Conservation (phyloP, 208 protist species). For the Eutreptiella sp. region DNA sequence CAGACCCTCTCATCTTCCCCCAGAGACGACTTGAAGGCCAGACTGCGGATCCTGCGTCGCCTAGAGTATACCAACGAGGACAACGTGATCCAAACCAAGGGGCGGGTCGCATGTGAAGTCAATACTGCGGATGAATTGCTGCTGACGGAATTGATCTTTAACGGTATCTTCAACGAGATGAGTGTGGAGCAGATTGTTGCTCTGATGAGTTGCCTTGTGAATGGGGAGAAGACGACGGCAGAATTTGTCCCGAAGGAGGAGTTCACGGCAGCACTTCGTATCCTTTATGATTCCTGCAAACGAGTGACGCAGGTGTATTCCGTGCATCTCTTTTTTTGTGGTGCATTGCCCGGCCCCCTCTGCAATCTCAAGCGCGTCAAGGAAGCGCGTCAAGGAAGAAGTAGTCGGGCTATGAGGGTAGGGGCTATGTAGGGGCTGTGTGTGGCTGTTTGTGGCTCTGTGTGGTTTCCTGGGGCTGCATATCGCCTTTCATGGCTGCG, state of each 20-base stretch:
- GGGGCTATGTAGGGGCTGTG: too few species aligned
- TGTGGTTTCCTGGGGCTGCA: too few species aligned
- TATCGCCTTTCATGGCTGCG: too few species aligned
- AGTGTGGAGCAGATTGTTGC: constrained; percentile 87
- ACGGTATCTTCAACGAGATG: constrained; percentile 94
- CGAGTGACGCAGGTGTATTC: background rate
- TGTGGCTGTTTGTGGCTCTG: too few species aligned
- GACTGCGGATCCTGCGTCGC: constrained; percentile 91
- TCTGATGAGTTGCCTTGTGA: constrained; percentile 90
- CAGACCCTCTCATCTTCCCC: constrained; percentile 37
- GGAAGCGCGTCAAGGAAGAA: too few species aligned
- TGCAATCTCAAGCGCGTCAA: too few species aligned
- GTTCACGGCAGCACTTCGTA: constrained; percentile 35
- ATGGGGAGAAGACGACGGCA: constrained; percentile 84
- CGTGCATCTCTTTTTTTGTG: background rate
- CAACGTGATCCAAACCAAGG: constrained; percentile 95
- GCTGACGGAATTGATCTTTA: constrained; percentile 96
- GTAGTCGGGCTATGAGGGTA: too few species aligned
- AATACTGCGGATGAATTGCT: constrained; percentile 96
- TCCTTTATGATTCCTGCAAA: background rate
- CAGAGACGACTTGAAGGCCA: constrained; percentile 86
- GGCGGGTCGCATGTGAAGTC: constrained; percentile 95
- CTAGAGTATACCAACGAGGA: constrained; percentile 93
- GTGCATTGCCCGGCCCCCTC: background rate
- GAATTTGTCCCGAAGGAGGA: constrained; percentile 69